Base-by-base conservation (phyloP, 306 rosid genomes). In the Elaeagnus macrophylla region DNA sequence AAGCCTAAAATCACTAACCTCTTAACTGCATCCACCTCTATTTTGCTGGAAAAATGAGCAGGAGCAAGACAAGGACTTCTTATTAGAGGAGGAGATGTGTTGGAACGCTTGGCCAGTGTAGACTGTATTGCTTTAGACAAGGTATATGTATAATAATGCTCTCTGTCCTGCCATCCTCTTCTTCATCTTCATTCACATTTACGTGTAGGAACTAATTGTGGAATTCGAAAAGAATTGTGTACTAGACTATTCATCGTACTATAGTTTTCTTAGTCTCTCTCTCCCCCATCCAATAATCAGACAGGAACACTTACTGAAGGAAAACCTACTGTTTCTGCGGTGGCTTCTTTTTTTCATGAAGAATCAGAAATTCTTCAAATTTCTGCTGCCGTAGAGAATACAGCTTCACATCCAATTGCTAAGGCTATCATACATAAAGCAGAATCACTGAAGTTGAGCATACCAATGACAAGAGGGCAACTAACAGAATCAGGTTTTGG, bases 61-160 rank as follows among this genome's bases (percentile, higher is more conserved):
- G 99, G 99, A 69, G 99, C 95, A 71, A 82, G 89, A 78, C 88
- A 81, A 64, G 99, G 96, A 70, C 95, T 91, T 77, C 83, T 91
- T 65, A 78, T 91, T 48, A 68, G 99, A 75, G 95, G 99, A 55
- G 99, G 96, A 65, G 96, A 91, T 82, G 93, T 87, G 48, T 76
- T 87, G 49, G 95, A 91, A 72, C 87, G 95, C 68, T 74, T 91
- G 75, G 87, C 99, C 37, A 46, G 74, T 61, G 67, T 87, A 68
- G 80, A 87, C 62, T 83, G 73, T 61, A 65, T 91, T 45, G 96
- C 99, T 63, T 69, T 91, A 44, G 96, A 91, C 76, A 91, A 91
- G 89, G 99, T 87, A 70, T 50, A 39, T 38, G 39, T 64, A 38
- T 16, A 51, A 60, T 70, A 38, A 19, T 37, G 17, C 53, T 36